Base-by-base conservation (phyloP, 2,329 filamentous ascomycete genomes). In the Phialocephala subalpina region DNA sequence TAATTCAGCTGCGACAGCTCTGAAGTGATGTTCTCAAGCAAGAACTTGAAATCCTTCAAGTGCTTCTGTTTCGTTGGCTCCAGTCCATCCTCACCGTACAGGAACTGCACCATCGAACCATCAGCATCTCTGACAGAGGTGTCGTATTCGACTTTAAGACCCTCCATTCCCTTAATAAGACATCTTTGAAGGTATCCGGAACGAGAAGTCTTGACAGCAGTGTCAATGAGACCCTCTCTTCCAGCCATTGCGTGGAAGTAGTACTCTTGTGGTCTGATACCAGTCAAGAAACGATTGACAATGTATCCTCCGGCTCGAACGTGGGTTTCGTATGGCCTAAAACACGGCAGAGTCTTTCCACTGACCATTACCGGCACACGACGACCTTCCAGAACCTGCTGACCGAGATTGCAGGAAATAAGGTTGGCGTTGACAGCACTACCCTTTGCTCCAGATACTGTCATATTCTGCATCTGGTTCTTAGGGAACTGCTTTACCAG, bases 171-270 rank as follows among this genome's bases (percentile, higher is more conserved):
- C 82, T 99, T 99, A 82, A 99, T 97, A 69, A 99, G 86, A 85
- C 96, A 99, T 77, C 97, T 87, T 78, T 99, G 96, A 60, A 99
- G 84, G 77, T 99, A 99, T 67, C 96, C 97, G 33, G 96, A 98
- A 76, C 96, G 91, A 11, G 95, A 97, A 1, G 96, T 99, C 82
- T 99, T 99, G 78, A 99, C 96, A 70, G 96, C 96, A 22, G 96
- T 99, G 86, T 99, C 96, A 77, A 99, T 99, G 71, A 99, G 83
- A 84, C 96, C 96, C 85, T 99, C 97, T 81, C 96, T 89, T 73
- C 97, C 97, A 76, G 95, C 96, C 97, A 99, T 99, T 79, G 97
- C 94, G 86, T 99, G 96, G 84, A 99, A 99, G 79, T 95, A 99
- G 79, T 97, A 99, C 78, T 99, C 97, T 76, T 99, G 96, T 4